phyloP scores from a whole-genome alignment of 257 asterid genomes.

The Solanum pinnatisectum region DNA sequence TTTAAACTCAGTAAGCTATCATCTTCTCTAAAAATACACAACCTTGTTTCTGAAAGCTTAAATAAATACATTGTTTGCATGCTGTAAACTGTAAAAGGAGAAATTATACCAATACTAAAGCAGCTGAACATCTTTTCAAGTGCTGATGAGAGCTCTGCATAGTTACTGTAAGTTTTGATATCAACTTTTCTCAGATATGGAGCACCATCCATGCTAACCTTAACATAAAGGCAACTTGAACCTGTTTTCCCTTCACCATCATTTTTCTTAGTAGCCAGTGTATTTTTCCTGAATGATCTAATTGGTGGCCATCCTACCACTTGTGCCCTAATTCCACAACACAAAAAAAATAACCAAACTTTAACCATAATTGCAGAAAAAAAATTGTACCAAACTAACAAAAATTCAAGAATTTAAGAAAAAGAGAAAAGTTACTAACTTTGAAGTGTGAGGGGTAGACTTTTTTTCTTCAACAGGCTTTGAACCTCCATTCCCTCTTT shows the following conservation, averaged over 20 bases:
- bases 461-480: conserved; percentile 2
- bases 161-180: conserved; percentile 50
- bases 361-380: neutral
- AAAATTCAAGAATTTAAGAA: neutral
- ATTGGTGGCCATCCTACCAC: conserved; percentile 95
- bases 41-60: neutral
- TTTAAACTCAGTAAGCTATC: neutral
- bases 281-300: conserved; percentile 69
- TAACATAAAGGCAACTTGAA: conserved; percentile 48
- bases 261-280: conserved; percentile 35
- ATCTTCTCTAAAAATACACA: neutral
- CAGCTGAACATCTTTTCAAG: conserved; percentile 82
- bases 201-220: conserved; percentile 93
- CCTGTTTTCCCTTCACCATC: conserved; percentile 30
- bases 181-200: conserved; percentile 79
- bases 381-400: neutral
- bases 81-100: neutral
- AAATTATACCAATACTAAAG: conserved; percentile 56
- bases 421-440: conserved; percentile 20
- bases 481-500: conserved; percentile 14
- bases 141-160: conserved; percentile 57
- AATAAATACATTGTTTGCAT: neutral
- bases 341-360: neutral
- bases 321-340: conserved; percentile 47
- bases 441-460: conserved; percentile 12